Conservation (phyloP, 495 filamentous ascomycete species). For the Hypoxylon lenormandii region DNA sequence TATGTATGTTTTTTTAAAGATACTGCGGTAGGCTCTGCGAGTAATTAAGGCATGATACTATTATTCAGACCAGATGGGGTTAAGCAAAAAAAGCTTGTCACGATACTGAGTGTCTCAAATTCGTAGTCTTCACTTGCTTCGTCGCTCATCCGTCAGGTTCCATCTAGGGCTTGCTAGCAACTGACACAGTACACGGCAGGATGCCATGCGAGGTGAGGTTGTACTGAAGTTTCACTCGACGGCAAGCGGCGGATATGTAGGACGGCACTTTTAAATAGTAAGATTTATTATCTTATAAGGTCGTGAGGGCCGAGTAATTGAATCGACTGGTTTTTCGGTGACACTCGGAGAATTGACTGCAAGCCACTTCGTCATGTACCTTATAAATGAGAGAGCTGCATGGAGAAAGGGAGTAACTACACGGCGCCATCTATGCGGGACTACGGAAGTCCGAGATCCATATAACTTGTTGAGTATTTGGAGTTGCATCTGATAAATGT, state of each 20-base stretch:
- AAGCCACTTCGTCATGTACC: conserved; percentile 26
- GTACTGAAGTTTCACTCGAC: background rate
- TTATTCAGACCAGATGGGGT: background rate
- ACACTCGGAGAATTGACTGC: background rate
- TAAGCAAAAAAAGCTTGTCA: background rate
- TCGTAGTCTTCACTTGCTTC: background rate
- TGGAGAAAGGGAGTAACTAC: no score
- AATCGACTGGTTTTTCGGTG: no score
- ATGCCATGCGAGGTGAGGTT: conserved; percentile 4
- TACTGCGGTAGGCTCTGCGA: no score
- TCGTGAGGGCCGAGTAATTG: no score
- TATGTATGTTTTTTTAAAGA: no score
- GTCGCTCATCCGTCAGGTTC: background rate
- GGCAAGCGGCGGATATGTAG: conserved; percentile 1
- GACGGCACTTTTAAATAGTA: background rate
- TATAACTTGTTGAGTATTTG: no score
- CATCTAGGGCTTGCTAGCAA: background rate
- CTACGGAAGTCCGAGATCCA: no score
- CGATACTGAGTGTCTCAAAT: background rate
- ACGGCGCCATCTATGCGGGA: no score
- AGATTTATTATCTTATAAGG: no score
- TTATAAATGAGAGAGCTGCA: background rate
- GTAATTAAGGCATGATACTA: background rate
- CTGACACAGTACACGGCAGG: background rate
- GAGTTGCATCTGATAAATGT: no score